Evolutionary conservation across 148 eudicot species (phyloP), one percentile per base, ranked within the genome.

Genomic region (Cornus controversa): DNA sequence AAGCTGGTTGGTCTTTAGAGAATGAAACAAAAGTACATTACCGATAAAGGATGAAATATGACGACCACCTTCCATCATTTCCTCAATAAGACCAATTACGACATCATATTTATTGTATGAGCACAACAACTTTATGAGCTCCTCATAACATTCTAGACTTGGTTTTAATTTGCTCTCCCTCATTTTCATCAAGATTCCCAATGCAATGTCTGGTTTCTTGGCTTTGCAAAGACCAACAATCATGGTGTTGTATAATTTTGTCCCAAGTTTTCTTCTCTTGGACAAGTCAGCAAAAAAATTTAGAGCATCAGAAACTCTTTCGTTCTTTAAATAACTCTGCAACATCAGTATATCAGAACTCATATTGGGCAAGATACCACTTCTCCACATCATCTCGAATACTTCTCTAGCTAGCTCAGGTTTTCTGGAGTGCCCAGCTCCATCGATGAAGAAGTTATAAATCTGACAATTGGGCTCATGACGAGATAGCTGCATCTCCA

Each of bases 151-250:
- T 74, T 81, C 68, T 26, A 87, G 72, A 75, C 90, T 86, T 23
- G 88, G 91, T 40, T 34, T 62, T 47, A 79, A 1, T 29, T 85
- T 83, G 2, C 78, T 80, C 58, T 80, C 58, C 76, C 76, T 83
- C 42, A 81, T 79, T 74, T 85, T 66, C 76, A 76, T 60, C 72
- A 91, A 74, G 8, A 83, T 75, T 40, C 80, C 67, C 24, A 80
- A 79, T 40, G 96, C 98, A 69, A 71, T 10, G 47, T 86, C 90
- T 13, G 84, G 47, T 66, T 73, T 89, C 24, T 83, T 75, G 60
- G 77, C 90, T 84, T 75, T 90, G 83, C 93, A 91, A 77, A 95
- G 97, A 77, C 97, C 97, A 81, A 82, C 82, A 64, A 92, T 76
- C 88, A 94, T 84, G 47, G 69, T 2, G 72, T 81, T 78, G 82